Conservation (phyloP, 1,284 basidiomycete species). For the Pyrrhoderma noxium region DNA sequence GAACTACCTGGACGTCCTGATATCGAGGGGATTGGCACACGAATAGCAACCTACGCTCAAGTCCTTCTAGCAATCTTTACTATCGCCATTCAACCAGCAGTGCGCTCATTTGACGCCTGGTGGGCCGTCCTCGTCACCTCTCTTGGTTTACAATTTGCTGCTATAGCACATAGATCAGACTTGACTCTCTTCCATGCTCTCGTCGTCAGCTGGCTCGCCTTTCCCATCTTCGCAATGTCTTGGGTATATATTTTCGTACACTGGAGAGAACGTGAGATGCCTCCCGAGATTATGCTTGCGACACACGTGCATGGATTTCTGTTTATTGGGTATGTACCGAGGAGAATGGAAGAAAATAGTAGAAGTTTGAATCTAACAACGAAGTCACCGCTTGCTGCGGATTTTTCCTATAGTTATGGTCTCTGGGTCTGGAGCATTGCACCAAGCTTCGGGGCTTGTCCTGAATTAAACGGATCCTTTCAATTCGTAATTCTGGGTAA, state of each 20-base stretch:
- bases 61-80: constrained; percentile 15
- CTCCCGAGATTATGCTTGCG: constrained; percentile 13
- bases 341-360: not conserved
- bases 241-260: constrained; percentile 17
- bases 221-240: constrained; percentile 17
- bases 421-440: constrained; percentile 17
- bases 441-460: constrained; percentile 12
- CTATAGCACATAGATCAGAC: constrained; percentile 12
- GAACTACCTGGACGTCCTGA: constrained; percentile 13
- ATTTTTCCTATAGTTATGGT: constrained; percentile 11
- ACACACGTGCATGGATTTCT: constrained; percentile 17
- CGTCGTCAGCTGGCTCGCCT: constrained; percentile 14
- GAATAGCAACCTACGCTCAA: constrained; percentile 18
- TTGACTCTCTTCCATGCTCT: constrained; percentile 15
- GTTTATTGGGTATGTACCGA: constrained; percentile 14
- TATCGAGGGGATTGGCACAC: constrained; percentile 18
- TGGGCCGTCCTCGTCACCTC: constrained; percentile 18
- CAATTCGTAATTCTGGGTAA: constrained; percentile 16
- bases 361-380: no score
- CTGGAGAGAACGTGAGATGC: constrained; percentile 14
- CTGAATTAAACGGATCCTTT: constrained; percentile 8
- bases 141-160: constrained; percentile 16
- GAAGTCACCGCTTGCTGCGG: not conserved
- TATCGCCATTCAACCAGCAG: constrained; percentile 13
- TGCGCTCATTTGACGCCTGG: constrained; percentile 17